Evolutionary conservation across 2,329 filamentous ascomycete genomes (phyloP).

Genomic region (Arthrobotrys musiformis): DNA sequence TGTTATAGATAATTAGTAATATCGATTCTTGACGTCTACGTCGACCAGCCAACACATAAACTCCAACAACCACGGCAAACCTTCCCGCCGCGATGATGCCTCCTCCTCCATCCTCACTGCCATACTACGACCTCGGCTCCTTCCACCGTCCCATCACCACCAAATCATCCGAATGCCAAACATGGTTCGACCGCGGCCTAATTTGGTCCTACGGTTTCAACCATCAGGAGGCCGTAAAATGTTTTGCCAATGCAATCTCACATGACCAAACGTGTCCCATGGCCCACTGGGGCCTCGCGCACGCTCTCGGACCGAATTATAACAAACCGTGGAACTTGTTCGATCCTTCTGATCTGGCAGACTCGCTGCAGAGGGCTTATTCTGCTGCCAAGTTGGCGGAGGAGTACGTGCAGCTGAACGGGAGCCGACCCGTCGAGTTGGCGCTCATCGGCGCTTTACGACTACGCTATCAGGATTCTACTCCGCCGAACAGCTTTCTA

Average conservation of each 20-base stretch:
- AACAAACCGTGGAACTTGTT: slow-evolving; percentile 78
- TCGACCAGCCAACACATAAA: slow-evolving; percentile 23
- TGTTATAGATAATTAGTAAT: background rate
- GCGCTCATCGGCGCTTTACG: slow-evolving; percentile 73
- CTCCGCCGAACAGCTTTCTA: slow-evolving; percentile 65
- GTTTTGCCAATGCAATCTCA: slow-evolving; percentile 71
- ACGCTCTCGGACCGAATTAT: slow-evolving; percentile 78
- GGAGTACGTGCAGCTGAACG: slow-evolving; percentile 57
- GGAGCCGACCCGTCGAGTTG: slow-evolving; percentile 66
- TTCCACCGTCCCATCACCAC: slow-evolving; percentile 71
- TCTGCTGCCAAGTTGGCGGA: slow-evolving; percentile 65
- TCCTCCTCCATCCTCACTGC: slow-evolving; percentile 33
- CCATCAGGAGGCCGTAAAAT: slow-evolving; percentile 75
- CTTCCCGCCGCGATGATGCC: slow-evolving; percentile 18
- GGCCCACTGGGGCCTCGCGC: slow-evolving; percentile 77
- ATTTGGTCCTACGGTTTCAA: slow-evolving; percentile 81
- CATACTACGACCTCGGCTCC: slow-evolving; percentile 70
- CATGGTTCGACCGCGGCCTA: slow-evolving; percentile 78
- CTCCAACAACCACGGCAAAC: slow-evolving; percentile 4
- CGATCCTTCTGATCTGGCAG: slow-evolving; percentile 70
- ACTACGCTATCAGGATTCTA: slow-evolving; percentile 69
- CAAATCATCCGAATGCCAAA: slow-evolving; percentile 67
- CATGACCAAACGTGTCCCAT: slow-evolving; percentile 70
- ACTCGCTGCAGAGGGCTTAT: slow-evolving; percentile 67
- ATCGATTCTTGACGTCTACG: background rate